Conservation (phyloP, 129 eudicot species). For the Tagetes erecta region DNA sequence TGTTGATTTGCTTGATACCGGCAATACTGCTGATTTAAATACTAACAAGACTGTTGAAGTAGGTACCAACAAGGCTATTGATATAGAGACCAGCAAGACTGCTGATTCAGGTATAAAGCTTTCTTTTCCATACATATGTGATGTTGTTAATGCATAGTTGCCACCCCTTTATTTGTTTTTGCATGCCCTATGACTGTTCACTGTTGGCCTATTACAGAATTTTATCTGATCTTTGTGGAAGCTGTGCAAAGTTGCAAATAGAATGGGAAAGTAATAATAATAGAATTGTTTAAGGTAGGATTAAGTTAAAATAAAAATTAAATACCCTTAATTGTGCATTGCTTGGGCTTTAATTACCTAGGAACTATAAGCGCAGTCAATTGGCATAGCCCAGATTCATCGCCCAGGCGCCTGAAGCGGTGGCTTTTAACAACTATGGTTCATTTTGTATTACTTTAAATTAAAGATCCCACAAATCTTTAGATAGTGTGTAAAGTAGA, state of each 20-base stretch:
- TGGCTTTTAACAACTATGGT: no score
- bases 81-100: not conserved
- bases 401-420: no score
- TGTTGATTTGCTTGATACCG: not conserved
- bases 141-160: constrained; percentile 1
- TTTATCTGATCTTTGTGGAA: constrained; percentile 11
- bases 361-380: no score
- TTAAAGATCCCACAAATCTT: not conserved
- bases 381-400: no score
- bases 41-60: constrained; percentile 17
- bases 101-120: constrained; percentile 22
- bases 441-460: no score
- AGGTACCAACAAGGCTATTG: constrained; percentile 20
- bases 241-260: constrained; percentile 10
- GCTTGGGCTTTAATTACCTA: no score
- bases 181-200: constrained; percentile 4
- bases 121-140: not conserved
- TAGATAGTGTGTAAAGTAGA: not conserved
- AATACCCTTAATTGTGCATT: no score
- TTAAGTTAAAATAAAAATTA: no score
- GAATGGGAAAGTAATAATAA: not conserved
- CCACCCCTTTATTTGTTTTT: constrained; percentile 11
- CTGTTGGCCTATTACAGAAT: constrained; percentile 7
- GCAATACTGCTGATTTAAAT: constrained; percentile 14
- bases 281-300: no score